phyloP scores from a whole-genome alignment of 805 yeast species.

The Candida berthetii region DNA sequence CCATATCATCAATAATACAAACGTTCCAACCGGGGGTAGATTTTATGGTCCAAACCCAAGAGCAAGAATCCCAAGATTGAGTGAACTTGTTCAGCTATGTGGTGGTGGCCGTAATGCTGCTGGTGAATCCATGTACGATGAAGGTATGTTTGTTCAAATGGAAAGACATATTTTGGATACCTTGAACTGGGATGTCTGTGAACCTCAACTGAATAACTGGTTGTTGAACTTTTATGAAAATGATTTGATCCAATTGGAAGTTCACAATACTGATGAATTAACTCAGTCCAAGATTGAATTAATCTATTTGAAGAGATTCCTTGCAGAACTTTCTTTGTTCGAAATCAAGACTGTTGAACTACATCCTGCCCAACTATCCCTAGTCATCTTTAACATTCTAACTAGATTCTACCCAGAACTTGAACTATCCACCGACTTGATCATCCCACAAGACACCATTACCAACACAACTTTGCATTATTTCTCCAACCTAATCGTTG shows the following conservation, averaged over 20 bases:
- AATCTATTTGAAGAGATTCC: conserved; percentile 41
- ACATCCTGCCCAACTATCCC: conserved; percentile 22
- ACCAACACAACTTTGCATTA: background rate
- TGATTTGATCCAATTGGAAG: conserved; percentile 34
- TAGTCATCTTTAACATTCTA: conserved; percentile 14
- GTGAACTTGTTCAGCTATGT: conserved; percentile 68
- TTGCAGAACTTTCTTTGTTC: conserved; percentile 43
- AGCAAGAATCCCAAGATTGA: conserved; percentile 65
- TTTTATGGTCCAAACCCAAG: conserved; percentile 68
- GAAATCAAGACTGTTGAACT: conserved; percentile 37
- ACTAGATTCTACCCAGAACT: conserved; percentile 6
- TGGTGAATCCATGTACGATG: conserved; percentile 55
- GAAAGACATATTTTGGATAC: conserved; percentile 71
- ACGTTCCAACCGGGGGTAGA: conserved; percentile 51
- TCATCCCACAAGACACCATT: background rate
- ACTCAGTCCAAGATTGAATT: conserved; percentile 24
- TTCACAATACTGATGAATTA: conserved; percentile 20
- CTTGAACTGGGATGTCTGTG: conserved; percentile 66
- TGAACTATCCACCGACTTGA: conserved; percentile 5
- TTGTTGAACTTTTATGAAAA: conserved; percentile 33
- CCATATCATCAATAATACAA: conserved; percentile 49
- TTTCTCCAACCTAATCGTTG: conserved; percentile 3
- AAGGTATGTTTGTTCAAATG: conserved; percentile 79
- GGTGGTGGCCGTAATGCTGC: conserved; percentile 51
- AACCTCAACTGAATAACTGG: conserved; percentile 52